Base-by-base conservation (phyloP, 2,329 filamentous ascomycete genomes). In the Grosmannia huntii region DNA sequence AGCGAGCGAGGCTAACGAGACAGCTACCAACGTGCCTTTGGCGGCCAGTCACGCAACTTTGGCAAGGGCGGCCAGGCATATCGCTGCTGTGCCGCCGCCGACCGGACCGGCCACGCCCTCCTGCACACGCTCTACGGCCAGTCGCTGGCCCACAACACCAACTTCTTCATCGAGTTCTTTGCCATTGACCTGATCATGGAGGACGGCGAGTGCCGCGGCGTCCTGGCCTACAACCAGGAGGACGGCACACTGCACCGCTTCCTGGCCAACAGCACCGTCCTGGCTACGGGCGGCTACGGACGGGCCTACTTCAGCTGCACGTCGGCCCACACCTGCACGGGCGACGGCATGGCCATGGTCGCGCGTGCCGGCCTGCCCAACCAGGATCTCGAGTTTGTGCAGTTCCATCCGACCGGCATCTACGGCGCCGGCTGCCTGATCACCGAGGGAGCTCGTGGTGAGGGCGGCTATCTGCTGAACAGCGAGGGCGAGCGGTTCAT, bases 161-260 rank as follows among this genome's bases (percentile, higher is more conserved):
- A 96, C 80, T 99, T 96, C 82, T 97, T 99, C 77, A 96, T 99
- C 73, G 94, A 97, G 76, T 97, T 91, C 81, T 99, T 97, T 73
- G 94, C 91, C 67, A 82, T 95, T 65, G 94, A 97, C 71, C 78
- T 97, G 74, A 87, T 99, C 68, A 97, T 97, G 94, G 87, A 96
- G 76, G 89, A 95, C 68, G 92, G 92, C 61, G 88, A 92, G 74
- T 97, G 92, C 80, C 91, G 91, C 66, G 94, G 94, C 83, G 89
- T 97, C 65, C 81, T 97, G 65, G 92, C 92, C 60, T 96, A 96
- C 77, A 97, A 96, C 82, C 91, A 96, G 77, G 92, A 99, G 76
- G 94, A 99, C 70, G 94, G 94, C 64, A 97, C 92, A 36, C 85
- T 97, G 62, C 94, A 99, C 80, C 85, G 94, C 69, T 96, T 99